phyloP scores from a whole-genome alignment of 352 stramenopile genomes.

The Phytopythium helicoides region DNA sequence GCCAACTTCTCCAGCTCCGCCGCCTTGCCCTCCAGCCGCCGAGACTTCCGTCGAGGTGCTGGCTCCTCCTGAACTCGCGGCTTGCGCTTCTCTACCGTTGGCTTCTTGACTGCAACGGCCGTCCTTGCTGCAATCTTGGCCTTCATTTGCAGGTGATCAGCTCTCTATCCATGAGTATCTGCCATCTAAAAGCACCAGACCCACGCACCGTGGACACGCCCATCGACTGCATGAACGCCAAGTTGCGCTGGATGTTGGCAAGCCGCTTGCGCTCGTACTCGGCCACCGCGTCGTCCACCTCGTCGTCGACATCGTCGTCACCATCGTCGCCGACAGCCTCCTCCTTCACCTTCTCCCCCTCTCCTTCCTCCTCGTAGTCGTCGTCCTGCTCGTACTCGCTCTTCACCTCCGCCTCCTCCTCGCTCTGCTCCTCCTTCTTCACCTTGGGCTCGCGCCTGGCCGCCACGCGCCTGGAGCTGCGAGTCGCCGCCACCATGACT shows the following conservation, averaged over 20 bases:
- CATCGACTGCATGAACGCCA: slow-evolving; percentile 84
- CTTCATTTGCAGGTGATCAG: slow-evolving; percentile 10
- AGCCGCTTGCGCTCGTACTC: slow-evolving; percentile 83
- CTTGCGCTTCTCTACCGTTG: slow-evolving; percentile 20
- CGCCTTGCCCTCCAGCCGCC: slow-evolving; percentile 55
- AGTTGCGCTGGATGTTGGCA: slow-evolving; percentile 83
- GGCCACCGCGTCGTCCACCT: slow-evolving; percentile 27
- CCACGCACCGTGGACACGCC: slow-evolving; percentile 62
- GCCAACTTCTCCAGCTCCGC: slow-evolving; percentile 36
- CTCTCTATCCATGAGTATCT: background rate
- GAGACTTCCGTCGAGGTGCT: slow-evolving; percentile 54
- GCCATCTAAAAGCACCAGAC: background rate
- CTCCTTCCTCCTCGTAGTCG: background rate
- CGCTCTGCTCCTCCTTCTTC: slow-evolving; percentile 7
- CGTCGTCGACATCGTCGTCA: background rate
- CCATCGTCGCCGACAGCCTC: background rate
- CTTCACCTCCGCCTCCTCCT: slow-evolving; percentile 1
- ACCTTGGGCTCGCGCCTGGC: slow-evolving; percentile 1
- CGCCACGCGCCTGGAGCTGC: background rate
- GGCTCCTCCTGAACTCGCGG: slow-evolving; percentile 10
- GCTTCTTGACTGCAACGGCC: slow-evolving; percentile 14
- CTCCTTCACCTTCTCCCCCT: slow-evolving; percentile 7
- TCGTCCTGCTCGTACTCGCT: slow-evolving; percentile 1
- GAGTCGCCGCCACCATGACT: background rate
- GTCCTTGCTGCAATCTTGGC: slow-evolving; percentile 68